Evolutionary conservation across 805 yeast genomes (phyloP).

Genomic region (Pichia gijzeniarum): DNA sequence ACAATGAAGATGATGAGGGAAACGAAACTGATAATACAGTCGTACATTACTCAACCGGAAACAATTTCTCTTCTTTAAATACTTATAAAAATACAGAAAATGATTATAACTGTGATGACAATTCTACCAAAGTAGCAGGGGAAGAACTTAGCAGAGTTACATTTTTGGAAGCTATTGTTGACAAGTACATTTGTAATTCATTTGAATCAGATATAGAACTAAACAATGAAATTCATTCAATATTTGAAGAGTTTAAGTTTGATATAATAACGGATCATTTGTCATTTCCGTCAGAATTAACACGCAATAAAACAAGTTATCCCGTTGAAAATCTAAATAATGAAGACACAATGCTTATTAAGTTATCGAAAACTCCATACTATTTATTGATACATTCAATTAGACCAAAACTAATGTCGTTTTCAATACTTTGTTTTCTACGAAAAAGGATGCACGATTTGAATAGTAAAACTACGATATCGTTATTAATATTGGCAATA

Average conservation of each 20-base stretch:
- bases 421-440: slow-evolving; percentile 3
- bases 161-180: background rate
- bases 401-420: slow-evolving; percentile 4
- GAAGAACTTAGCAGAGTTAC: background rate
- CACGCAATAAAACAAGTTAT: background rate
- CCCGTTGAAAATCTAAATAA: background rate
- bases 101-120: background rate
- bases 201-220: background rate
- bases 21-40: slow-evolving; percentile 7
- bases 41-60: background rate
- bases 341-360: background rate
- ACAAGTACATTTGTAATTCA: background rate
- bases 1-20: background rate
- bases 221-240: slow-evolving; percentile 1
- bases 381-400: slow-evolving; percentile 7
- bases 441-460: background rate
- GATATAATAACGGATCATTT: slow-evolving; percentile 9
- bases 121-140: background rate
- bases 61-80: background rate
- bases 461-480: background rate
- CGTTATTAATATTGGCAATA: slow-evolving; percentile 1
- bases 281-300: background rate
- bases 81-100: background rate
- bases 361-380: slow-evolving; percentile 8
- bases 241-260: slow-evolving; percentile 10